Conservation (phyloP, 495 filamentous ascomycete genomes). For the Podospora fimiseda region DNA sequence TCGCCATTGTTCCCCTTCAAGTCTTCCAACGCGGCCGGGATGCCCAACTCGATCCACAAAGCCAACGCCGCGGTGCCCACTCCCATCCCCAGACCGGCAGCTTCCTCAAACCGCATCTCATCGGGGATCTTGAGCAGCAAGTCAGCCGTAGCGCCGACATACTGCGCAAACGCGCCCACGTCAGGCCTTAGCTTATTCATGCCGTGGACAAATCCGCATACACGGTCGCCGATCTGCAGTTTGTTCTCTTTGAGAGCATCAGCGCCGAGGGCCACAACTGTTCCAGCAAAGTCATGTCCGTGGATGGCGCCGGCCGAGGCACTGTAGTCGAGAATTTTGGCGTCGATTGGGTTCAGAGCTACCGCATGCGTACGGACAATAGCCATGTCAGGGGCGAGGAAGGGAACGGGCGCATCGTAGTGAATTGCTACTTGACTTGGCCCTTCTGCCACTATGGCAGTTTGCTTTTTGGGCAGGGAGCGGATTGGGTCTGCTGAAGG, state of each 20-base stretch:
- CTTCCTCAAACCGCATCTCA: slow-evolving; percentile 37
- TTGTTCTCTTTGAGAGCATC: slow-evolving; percentile 31
- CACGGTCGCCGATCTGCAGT: slow-evolving; percentile 37
- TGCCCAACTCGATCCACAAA: slow-evolving; percentile 22
- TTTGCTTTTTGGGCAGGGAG: background rate
- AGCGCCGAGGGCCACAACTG: slow-evolving; percentile 46
- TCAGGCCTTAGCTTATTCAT: slow-evolving; percentile 12
- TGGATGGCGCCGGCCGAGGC: slow-evolving; percentile 14
- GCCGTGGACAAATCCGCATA: slow-evolving; percentile 30
- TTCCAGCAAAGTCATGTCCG: slow-evolving; percentile 36
- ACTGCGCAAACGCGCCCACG: slow-evolving; percentile 30
- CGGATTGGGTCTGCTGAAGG: background rate
- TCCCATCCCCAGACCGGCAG: slow-evolving; percentile 38
- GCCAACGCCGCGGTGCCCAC: slow-evolving; percentile 29
- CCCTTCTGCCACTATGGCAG: slow-evolving; percentile 1
- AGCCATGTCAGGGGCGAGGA: slow-evolving; percentile 2
- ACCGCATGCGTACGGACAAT: slow-evolving; percentile 11
- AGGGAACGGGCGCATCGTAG: background rate
- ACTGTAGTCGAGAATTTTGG: slow-evolving; percentile 43
- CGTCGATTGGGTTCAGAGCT: slow-evolving; percentile 50
- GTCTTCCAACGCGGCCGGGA: slow-evolving; percentile 17
- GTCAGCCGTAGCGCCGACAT: slow-evolving; percentile 8
- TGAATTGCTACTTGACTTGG: background rate
- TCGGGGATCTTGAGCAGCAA: slow-evolving; percentile 36
- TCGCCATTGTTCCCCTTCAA: slow-evolving; percentile 11